Evolutionary conservation across 1,284 basidiomycete genomes (phyloP).

Genomic region (Sporisorium reilianum): DNA sequence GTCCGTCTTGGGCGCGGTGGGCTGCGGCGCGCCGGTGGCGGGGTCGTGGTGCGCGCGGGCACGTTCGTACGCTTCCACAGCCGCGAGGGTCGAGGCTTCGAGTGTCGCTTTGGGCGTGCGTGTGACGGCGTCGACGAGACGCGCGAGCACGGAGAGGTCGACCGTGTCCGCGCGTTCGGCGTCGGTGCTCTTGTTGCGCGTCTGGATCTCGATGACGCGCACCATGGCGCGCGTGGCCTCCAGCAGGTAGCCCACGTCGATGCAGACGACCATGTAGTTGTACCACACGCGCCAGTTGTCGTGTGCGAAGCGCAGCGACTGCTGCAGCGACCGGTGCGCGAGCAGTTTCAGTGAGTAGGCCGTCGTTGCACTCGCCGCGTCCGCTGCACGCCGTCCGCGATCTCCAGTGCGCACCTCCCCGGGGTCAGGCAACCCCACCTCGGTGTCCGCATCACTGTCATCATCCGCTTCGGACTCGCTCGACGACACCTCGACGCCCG

Average conservation of each 20-base stretch:
- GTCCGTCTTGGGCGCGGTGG: slow-evolving; percentile 47
- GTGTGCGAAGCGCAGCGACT: slow-evolving; percentile 84
- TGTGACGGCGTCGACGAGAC: slow-evolving; percentile 86
- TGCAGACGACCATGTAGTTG: slow-evolving; percentile 94
- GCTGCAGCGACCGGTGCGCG: slow-evolving; percentile 93
- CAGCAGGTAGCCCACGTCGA: slow-evolving; percentile 90
- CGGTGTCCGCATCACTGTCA: slow-evolving; percentile 41
- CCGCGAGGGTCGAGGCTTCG: slow-evolving; percentile 19
- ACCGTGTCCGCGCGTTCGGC: slow-evolving; percentile 75
- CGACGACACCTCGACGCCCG: slow-evolving; percentile 44
- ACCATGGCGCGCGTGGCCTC: slow-evolving; percentile 87
- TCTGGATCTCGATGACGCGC: slow-evolving; percentile 83
- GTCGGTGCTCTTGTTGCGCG: slow-evolving; percentile 59
- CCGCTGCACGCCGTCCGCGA: background rate
- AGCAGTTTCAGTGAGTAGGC: slow-evolving; percentile 79
- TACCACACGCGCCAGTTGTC: slow-evolving; percentile 98
- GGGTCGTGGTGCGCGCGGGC: background rate
- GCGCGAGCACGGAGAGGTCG: slow-evolving; percentile 87
- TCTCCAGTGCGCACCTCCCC: slow-evolving; percentile 10
- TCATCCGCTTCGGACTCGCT: slow-evolving; percentile 28
- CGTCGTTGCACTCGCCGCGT: slow-evolving; percentile 19
- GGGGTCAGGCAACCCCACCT: slow-evolving; percentile 31
- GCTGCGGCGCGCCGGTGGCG: background rate
- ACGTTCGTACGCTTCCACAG: slow-evolving; percentile 46
- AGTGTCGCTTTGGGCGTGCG: slow-evolving; percentile 65